Base-by-base conservation (phyloP, 768 basidiomycete species). In the Lactarius deliciosus region DNA sequence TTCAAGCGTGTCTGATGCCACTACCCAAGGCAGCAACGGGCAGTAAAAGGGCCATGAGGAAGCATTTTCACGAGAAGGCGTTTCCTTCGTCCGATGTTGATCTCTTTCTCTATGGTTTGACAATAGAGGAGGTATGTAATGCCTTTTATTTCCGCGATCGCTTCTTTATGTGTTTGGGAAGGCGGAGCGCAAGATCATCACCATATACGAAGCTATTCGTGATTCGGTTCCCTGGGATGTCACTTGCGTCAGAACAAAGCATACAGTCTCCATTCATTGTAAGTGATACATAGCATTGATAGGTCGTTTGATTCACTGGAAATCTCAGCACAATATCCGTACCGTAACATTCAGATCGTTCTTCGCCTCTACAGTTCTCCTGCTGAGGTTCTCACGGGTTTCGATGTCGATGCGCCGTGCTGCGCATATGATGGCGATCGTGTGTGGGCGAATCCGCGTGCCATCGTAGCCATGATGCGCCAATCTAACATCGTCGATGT, bases 161-260 rank as follows among this genome's bases (percentile, higher is more conserved):
- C 11, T 59, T 30, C 50, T 50, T 10, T 11, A 3, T 20, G 40
- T 30, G 36, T 60, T n/a, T 32, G 15, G 7, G 83, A 34, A 70
- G 82, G 87, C 86, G 0, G 86, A 88, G 70, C 79, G 74, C 60
- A 87, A 87, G 79, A 85, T 86, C 67, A 75, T 80, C 59, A 66
- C 75, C 38, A 86, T 89, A 38, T 88, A 85, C 69, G 83, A 86
- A 70, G 86, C 86, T 6, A 83, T 89, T 25, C 78, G 86, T 25
- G 85, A 87, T 71, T 85, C 85, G 11, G 81, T 88, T 41, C 85
- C 86, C 30, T 87, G 86, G 86, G 87, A 87, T 72, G 84, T 86
- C 18, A 87, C 86, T 34, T 87, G 85, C 60, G 82, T 88, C 64
- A 81, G 86, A 45, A 85, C 85, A 64, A 87, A 85, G 74, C 85